Conservation (phyloP, 495 filamentous ascomycete genomes). For the Hypoxylon fragiforme region DNA sequence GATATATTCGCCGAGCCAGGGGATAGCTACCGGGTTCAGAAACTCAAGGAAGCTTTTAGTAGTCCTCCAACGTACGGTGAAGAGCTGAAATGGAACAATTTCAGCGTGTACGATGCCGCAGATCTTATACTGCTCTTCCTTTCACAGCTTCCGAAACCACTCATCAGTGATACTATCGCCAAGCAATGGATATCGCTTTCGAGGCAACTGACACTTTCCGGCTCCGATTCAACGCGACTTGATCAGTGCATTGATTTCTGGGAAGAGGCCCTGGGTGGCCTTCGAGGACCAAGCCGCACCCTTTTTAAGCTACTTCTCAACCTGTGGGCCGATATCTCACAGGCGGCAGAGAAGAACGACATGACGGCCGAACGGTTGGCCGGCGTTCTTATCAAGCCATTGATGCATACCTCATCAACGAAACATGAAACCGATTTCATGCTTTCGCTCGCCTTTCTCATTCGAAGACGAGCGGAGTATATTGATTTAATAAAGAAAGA, state of each 20-base stretch:
- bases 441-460: slow-evolving; percentile 49
- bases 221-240: slow-evolving; percentile 37
- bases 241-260: slow-evolving; percentile 53
- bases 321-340: slow-evolving; percentile 48
- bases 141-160: slow-evolving; percentile 42
- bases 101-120: slow-evolving; percentile 47
- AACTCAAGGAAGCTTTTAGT: slow-evolving; percentile 43
- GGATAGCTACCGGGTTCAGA: slow-evolving; percentile 36
- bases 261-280: slow-evolving; percentile 49
- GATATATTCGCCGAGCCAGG: slow-evolving; percentile 45
- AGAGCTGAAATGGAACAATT: slow-evolving; percentile 43
- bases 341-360: slow-evolving; percentile 41
- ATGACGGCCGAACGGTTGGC: slow-evolving; percentile 52
- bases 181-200: slow-evolving; percentile 48
- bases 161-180: slow-evolving; percentile 42
- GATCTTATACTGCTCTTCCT: slow-evolving; percentile 46
- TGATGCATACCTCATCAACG: slow-evolving; percentile 41
- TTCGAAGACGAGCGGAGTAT: slow-evolving; percentile 50
- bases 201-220: slow-evolving; percentile 39
- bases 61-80: slow-evolving; percentile 45
- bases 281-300: slow-evolving; percentile 41
- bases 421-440: slow-evolving; percentile 44
- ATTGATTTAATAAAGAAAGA: slow-evolving; percentile 35
- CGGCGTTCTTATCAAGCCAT: slow-evolving; percentile 42
- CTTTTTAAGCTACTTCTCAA: slow-evolving; percentile 50